These are phyloP conservation scores for Penicillium pancosmium DNA, from an alignment of 495 filamentous ascomycete genomes.

Conservation along the genomic window DNA sequence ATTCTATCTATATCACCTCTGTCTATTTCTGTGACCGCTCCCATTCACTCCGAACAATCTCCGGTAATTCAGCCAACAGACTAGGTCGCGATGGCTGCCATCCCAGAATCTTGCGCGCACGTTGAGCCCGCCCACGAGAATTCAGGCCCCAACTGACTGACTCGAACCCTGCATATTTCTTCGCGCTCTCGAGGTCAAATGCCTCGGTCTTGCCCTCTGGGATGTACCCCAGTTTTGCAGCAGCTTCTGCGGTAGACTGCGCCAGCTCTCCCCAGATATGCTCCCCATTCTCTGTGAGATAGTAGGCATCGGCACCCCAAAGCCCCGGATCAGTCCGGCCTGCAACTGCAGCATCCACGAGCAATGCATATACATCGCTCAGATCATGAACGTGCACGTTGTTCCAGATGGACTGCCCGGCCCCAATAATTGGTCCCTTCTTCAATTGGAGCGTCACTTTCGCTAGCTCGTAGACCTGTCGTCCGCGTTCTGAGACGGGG, in stretches of 20 bases:
- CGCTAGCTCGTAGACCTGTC: constrained; percentile 62
- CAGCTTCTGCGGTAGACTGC: constrained; percentile 56
- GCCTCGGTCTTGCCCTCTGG: constrained; percentile 49
- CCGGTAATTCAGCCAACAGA: constrained; percentile 54
- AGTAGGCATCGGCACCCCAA: constrained; percentile 73
- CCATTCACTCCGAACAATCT: constrained; percentile 40
- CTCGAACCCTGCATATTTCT: constrained; percentile 38
- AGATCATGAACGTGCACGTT: constrained; percentile 72
- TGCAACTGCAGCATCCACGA: constrained; percentile 63
- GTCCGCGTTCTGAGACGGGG: constrained; percentile 60
- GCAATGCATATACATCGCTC: constrained; percentile 58
- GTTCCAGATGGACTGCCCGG: constrained; percentile 65
- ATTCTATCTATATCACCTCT: background rate
- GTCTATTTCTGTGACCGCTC: constrained; percentile 17
- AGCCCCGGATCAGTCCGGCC: constrained; percentile 55
- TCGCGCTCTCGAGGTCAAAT: constrained; percentile 31
- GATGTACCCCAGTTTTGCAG: constrained; percentile 61
- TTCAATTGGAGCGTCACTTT: constrained; percentile 56
- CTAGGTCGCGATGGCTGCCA: constrained; percentile 57
- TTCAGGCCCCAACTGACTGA: constrained; percentile 57
- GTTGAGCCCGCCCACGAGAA: constrained; percentile 56
- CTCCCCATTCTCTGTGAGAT: constrained; percentile 68
- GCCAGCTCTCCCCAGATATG: constrained; percentile 69
- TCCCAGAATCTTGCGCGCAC: constrained; percentile 61
- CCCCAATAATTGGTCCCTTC: constrained; percentile 60